Percentiles rank a stretch among this genome's conserved stretches.
Conservation (phyloP, 768 basidiomycete genomes). For the Boletus coccyginus region DNA sequence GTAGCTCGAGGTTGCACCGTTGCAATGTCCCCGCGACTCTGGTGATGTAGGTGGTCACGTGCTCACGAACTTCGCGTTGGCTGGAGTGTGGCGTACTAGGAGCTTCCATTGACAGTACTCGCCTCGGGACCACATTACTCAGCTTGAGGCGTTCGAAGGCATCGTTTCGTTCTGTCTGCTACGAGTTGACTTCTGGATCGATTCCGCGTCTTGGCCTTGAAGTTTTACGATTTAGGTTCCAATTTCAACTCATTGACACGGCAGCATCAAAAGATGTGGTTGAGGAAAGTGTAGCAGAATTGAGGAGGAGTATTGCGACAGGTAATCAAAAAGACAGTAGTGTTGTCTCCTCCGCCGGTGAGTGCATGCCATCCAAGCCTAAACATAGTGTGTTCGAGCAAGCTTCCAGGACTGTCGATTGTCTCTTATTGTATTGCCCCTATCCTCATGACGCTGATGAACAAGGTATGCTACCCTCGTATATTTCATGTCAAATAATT, state of each 20-base stretch:
- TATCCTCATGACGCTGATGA: conserved; percentile 95
- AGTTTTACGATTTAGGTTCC: neutral
- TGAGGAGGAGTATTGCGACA: conserved; percentile 51
- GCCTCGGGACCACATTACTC: too few relatives aligned
- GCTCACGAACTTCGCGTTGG: too few relatives aligned
- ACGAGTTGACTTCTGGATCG: neutral
- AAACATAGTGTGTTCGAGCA: neutral
- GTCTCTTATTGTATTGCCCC: conserved; percentile 88
- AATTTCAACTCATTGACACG: conserved; percentile 10
- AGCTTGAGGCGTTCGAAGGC: too few relatives aligned
- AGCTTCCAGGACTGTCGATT: conserved; percentile 69
- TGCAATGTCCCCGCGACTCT: too few relatives aligned
- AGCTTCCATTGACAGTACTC: too few relatives aligned
- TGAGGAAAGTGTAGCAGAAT: conserved; percentile 46
- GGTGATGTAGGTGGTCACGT: too few relatives aligned
- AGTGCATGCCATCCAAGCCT: conserved; percentile 2
- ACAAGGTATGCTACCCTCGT: conserved; percentile 62
- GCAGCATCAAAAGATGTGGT: conserved; percentile 9
- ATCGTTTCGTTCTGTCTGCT: too few relatives aligned
- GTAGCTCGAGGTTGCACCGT: too few relatives aligned
- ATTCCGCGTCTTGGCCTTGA: neutral
- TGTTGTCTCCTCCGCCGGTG: conserved; percentile 23
- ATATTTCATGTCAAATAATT: neutral
- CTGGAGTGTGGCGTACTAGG: too few relatives aligned
- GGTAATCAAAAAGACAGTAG: conserved; percentile 27